Evolutionary conservation across 768 basidiomycete species (phyloP), one percentile per base, ranked within the genome.

Genomic region (Favolaschia claudopus): DNA sequence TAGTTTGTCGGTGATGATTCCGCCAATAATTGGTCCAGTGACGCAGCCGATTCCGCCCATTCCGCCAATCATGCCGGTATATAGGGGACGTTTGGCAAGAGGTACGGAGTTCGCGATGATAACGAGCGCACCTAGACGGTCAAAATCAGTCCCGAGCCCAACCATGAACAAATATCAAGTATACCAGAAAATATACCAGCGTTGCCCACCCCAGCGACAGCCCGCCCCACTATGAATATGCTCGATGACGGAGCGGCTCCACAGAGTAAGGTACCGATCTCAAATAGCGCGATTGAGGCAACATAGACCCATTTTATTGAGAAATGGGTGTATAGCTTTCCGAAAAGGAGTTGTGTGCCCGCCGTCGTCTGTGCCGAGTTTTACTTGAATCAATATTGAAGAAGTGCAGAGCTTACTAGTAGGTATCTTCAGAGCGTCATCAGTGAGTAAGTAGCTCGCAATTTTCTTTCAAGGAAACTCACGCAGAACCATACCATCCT

Each of bases 121-220:
- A 12, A 65, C 63, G 31, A 72, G 57, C 3, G 59, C 64, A 5
- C 67, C 64, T 3, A n/a, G n/a, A n/a, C n/a, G n/a, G n/a, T n/a
- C n/a, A n/a, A n/a, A n/a, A n/a, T n/a, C n/a, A n/a, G n/a, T n/a
- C n/a, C n/a, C n/a, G n/a, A n/a, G n/a, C n/a, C n/a, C n/a, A n/a
- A n/a, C n/a, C n/a, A n/a, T n/a, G n/a, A n/a, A n/a, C n/a, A n/a
- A n/a, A n/a, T n/a, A n/a, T n/a, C n/a, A n/a, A n/a, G n/a, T n/a
- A n/a, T n/a, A n/a, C n/a, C n/a, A n/a, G 58, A 55, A 39, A 57
- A 47, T 17, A 58, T 57, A 29, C 79, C 80, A 2, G 77, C 74
- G 0, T 76, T 80, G 3, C 82, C 82, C 2, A 81, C 54, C 12
- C 82, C 82, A 3, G 77, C 70, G 25, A 83, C 58, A 0, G 80